Conservation (phyloP, 2,329 filamentous ascomycete species). For the Cordyceps fumosorosea region DNA sequence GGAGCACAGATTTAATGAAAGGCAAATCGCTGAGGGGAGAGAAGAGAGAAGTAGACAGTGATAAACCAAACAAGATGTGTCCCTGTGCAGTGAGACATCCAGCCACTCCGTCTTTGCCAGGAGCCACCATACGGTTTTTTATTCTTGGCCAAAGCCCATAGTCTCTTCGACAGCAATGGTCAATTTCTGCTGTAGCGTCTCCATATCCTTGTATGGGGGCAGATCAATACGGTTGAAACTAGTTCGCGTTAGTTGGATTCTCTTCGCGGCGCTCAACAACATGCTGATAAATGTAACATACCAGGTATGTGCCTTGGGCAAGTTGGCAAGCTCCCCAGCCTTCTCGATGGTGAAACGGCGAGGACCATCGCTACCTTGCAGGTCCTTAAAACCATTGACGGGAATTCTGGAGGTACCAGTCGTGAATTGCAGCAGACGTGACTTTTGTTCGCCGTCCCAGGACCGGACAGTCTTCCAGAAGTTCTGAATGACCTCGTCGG, state of each 20-base stretch:
- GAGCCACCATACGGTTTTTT: constrained; percentile 34
- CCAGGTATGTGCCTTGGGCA: constrained; percentile 98
- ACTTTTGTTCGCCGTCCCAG: constrained; percentile 99
- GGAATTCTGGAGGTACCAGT: constrained; percentile 97
- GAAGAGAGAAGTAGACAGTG: neutral
- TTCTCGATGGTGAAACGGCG: constrained; percentile 97
- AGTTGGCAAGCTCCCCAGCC: constrained; percentile 79
- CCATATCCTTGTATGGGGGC: constrained; percentile 84
- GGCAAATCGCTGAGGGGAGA: neutral
- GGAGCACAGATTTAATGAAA: constrained; percentile 12
- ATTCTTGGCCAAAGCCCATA: constrained; percentile 97
- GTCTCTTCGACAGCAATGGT: constrained; percentile 98
- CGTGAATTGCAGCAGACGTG: constrained; percentile 88
- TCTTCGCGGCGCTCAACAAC: constrained; percentile 15
- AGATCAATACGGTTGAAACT: constrained; percentile 97
- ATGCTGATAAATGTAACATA: constrained; percentile 42
- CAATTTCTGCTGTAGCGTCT: constrained; percentile 80
- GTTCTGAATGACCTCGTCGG: constrained; percentile 92
- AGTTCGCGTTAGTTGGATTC: constrained; percentile 14
- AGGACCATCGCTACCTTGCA: constrained; percentile 93
- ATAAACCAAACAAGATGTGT: constrained; percentile 8
- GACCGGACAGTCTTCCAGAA: constrained; percentile 97
- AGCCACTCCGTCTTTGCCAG: neutral
- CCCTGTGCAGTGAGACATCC: neutral
- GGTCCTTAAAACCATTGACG: constrained; percentile 98